Base-by-base conservation (phyloP, 140 eudicot genomes). In the Artemisia princeps region DNA sequence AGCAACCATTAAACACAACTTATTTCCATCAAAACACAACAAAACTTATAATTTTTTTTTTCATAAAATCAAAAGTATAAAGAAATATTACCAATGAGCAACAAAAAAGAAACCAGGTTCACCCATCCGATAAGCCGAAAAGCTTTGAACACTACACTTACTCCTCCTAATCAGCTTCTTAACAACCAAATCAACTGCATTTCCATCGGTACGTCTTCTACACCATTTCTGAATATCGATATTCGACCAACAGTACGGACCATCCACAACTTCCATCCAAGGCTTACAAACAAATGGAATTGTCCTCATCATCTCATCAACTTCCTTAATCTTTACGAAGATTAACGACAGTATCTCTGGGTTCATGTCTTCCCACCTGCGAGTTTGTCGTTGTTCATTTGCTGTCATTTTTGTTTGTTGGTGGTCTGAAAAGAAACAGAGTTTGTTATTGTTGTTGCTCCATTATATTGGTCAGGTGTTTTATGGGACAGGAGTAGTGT, bases 211-310 rank as follows among this genome's bases (percentile, higher is more conserved):
- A 0, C 73, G 51, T 0, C 71, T 56, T 2, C 78, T 71, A 12
- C 82, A 72, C 84, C 84, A 80, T 4, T 37, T 52, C 55, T 48
- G 42, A 8, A 80, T 28, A 50, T 80, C 69, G 3, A 80, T 46
- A 1, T 72, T 65, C 9, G 63, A 70, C 84, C 84, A 80, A 30
- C 84, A 76, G 49, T 76, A 73, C 15, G 84, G 82, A 8, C 84
- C 78, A 2, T 59, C 69, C 16, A 80, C 76, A 23, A 50, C 68
- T 15, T 54, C 67, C 82, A 40, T 62, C 84, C 84, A 80, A 0
- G 63, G 69, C 57, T 60, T 68, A 69, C 84, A 80, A n/a, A 80
- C 84, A 10, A 76, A 64, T 8, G 79, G 74, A 46, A 68, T 65
- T 2, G 17, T 49, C 3, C 70, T 68, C 67, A 76, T 73, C 79